phyloP scores from a whole-genome alignment of 2,329 filamentous ascomycete species.

The Ceratocystis harringtonii region DNA sequence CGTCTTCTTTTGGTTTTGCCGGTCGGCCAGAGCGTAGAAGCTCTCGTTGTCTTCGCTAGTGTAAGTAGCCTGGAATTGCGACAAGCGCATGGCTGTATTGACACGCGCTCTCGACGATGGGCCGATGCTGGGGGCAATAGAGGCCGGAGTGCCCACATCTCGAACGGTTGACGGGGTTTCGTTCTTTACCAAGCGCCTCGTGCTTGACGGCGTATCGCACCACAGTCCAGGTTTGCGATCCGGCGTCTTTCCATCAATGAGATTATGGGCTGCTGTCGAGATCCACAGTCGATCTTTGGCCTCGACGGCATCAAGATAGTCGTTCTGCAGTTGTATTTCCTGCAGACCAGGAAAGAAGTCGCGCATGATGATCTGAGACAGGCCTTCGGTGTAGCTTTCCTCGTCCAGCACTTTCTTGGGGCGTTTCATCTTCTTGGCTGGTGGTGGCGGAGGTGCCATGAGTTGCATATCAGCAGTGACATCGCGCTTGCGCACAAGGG shows the following conservation, averaged over 20 bases:
- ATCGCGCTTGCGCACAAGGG: slow-evolving; percentile 52
- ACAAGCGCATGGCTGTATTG: slow-evolving; percentile 31
- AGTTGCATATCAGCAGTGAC: slow-evolving; percentile 46
- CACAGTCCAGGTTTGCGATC: background rate
- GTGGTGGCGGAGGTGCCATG: slow-evolving; percentile 71
- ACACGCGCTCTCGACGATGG: slow-evolving; percentile 3
- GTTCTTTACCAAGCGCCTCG: slow-evolving; percentile 31
- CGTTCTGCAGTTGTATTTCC: slow-evolving; percentile 73
- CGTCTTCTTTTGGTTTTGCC: slow-evolving; percentile 69
- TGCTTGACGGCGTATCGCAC: slow-evolving; percentile 28
- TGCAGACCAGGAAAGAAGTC: slow-evolving; percentile 92
- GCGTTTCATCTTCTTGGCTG: slow-evolving; percentile 77
- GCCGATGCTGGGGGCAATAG: background rate
- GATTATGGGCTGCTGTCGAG: slow-evolving; percentile 54
- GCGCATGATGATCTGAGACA: slow-evolving; percentile 87
- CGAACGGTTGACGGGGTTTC: slow-evolving; percentile 40
- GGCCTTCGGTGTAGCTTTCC: slow-evolving; percentile 76
- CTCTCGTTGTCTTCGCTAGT: slow-evolving; percentile 97
- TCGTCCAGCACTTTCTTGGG: slow-evolving; percentile 81
- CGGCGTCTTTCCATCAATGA: slow-evolving; percentile 62
- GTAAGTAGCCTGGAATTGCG: slow-evolving; percentile 79
- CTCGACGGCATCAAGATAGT: slow-evolving; percentile 82
- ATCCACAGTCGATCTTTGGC: slow-evolving; percentile 81
- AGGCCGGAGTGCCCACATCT: slow-evolving; percentile 10
- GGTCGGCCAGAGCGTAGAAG: slow-evolving; percentile 83